Evolutionary conservation across 306 rosid genomes (phyloP), one percentile per base, ranked within the genome.

Genomic region (Oxytropis ochrocephala): DNA sequence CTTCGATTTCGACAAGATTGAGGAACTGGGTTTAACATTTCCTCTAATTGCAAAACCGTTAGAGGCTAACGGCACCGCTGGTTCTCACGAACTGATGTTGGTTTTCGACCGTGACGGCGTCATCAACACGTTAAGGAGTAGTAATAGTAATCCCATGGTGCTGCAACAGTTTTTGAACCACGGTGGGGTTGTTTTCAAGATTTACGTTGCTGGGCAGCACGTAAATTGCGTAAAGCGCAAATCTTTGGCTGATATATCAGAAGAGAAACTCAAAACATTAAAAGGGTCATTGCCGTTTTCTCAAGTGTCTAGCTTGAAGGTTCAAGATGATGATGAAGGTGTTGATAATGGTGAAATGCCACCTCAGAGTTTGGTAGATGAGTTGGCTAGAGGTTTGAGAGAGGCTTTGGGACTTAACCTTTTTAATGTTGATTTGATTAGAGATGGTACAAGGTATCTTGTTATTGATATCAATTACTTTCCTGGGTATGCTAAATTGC

Each of bases 391-490:
- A 30, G 84, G 14, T 0, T 67, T 90, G 81, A 75, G 78, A 56
- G 55, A 74, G 35, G 85, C 65, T 0, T 54, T 84, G 67, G 83
- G 87, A 42, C 91, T 90, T 63, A 69, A 78, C 57, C 79, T 90
- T 11, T 87, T 90, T 74, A 90, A 90, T 63, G 67, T 84, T 10
- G 96, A 90, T 73, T 18, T 87, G 33, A 85, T 90, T 5, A 87
- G 89, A 72, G 88, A 82, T 69, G 68, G 44, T 27, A 47, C 46
- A 16, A 80, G 81, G 79, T 87, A 87, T 17, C 59, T 50, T 33
- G 85, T 87, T 1, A 80, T 90, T 70, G 96, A 90, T 71, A 82
- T 90, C 78, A 90, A 90, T 55, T 90, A 90, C 79, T 87, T 87
- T 64, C 94, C 94, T 0, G 94, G 96, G n/a, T 90, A 74, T 52